Evolutionary conservation across 768 basidiomycete genomes (phyloP).

Genomic region (Naganishia onofrii): DNA sequence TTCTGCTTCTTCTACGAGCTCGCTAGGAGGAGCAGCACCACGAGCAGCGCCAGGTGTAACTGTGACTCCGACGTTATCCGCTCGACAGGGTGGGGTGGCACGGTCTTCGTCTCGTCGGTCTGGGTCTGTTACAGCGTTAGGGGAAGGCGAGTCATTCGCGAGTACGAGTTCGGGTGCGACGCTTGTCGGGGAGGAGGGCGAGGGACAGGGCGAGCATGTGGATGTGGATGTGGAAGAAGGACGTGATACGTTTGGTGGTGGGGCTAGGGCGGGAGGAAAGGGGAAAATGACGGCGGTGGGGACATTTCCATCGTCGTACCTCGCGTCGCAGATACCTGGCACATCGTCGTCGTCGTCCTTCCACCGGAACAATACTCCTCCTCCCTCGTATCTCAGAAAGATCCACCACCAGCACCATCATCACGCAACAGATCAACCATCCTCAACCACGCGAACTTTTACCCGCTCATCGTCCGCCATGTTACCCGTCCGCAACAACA

Average conservation of each 20-base stretch:
- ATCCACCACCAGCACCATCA: neutral
- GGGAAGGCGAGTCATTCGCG: conserved; percentile 19
- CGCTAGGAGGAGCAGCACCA: too few species aligned
- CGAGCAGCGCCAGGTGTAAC: neutral
- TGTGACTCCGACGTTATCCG: neutral
- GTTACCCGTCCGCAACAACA: neutral
- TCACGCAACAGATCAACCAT: neutral
- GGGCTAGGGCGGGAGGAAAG: neutral
- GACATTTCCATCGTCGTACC: neutral
- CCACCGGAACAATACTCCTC: neutral
- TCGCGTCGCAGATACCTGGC: neutral
- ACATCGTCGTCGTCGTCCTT: neutral
- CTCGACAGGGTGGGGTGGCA: neutral
- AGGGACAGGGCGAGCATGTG: neutral
- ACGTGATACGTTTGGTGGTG: too few species aligned
- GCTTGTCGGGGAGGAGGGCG: conserved; percentile 2
- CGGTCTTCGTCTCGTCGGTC: neutral
- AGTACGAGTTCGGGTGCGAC: conserved; percentile 15
- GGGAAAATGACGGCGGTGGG: neutral
- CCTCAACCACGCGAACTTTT: conserved; percentile 1
- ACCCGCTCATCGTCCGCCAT: conserved; percentile 10
- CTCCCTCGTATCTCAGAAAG: conserved; percentile 2
- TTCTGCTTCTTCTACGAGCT: neutral
- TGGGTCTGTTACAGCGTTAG: neutral
- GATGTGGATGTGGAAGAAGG: neutral